A percentile compares a stretch with the other conserved stretches of the same genome.
These are phyloP conservation scores for Nicotiana sylvestris DNA, from an alignment of 257 asterid genomes.

Conservation along the genomic window DNA sequence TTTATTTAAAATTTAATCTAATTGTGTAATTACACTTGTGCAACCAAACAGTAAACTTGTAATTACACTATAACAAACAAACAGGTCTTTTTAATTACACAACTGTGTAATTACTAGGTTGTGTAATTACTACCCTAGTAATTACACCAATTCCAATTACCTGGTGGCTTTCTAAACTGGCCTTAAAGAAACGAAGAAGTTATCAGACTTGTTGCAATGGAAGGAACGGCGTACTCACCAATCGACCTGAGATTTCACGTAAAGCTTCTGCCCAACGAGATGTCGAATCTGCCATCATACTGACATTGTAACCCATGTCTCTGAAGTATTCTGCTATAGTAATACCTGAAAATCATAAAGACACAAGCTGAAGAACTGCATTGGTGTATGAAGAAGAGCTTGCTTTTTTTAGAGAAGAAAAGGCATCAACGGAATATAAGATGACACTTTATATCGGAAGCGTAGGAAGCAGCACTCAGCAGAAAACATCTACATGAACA, in stretches of 20 bases:
- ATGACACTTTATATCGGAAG: background rate
- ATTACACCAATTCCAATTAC: too few relatives aligned
- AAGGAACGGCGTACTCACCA: slow-evolving; percentile 49
- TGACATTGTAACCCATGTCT: slow-evolving; percentile 99
- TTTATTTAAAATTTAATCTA: too few relatives aligned
- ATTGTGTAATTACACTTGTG: too few relatives aligned
- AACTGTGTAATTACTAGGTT: too few relatives aligned
- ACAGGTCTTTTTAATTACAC: too few relatives aligned
- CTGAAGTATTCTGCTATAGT: slow-evolving; percentile 97
- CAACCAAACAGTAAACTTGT: too few relatives aligned
- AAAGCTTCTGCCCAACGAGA: slow-evolving; percentile 99
- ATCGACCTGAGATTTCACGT: slow-evolving; percentile 99
- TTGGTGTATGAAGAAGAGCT: background rate
- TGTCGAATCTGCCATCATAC: slow-evolving; percentile 99
- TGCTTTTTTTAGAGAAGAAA: background rate
- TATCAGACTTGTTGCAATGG: slow-evolving; percentile 7
- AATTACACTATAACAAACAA: too few relatives aligned
- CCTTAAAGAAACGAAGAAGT: background rate
- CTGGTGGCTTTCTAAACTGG: too few relatives aligned
- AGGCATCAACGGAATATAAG: background rate
- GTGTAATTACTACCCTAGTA: too few relatives aligned
- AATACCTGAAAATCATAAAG: slow-evolving; percentile 61
- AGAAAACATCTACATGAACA: background rate
- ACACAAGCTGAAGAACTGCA: slow-evolving; percentile 8
- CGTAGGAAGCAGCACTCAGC: background rate